Evolutionary conservation across 306 rosid genomes (phyloP).

Genomic region (Dalbergia oliveri): DNA sequence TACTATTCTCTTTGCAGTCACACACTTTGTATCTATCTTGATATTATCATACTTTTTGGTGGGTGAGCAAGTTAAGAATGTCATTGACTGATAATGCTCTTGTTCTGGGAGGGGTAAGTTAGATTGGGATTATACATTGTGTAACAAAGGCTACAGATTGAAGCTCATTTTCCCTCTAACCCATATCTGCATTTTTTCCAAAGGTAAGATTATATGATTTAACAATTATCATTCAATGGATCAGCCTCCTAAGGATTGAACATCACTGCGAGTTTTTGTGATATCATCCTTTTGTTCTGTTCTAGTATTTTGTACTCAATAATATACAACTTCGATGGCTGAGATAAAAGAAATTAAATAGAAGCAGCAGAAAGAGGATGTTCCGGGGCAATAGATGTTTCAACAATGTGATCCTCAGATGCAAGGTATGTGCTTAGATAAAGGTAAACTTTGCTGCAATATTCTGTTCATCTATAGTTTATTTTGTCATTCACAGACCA

Average conservation of each 20-base stretch:
- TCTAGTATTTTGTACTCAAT: constrained; percentile 39
- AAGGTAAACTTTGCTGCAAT: constrained; percentile 7
- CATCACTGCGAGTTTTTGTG: neutral
- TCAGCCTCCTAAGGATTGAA: neutral
- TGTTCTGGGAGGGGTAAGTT: no score
- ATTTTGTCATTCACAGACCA: constrained; percentile 68
- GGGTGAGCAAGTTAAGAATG: no score
- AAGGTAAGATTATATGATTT: no score
- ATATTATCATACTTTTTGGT: no score
- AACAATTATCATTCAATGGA: no score
- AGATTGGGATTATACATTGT: no score
- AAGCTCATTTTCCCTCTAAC: no score
- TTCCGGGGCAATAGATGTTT: constrained; percentile 70
- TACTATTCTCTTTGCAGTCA: no score
- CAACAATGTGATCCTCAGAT: constrained; percentile 75
- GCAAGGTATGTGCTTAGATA: constrained; percentile 59
- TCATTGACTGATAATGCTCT: no score
- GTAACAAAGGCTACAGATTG: no score
- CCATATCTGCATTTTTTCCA: no score
- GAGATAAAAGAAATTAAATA: constrained; percentile 94
- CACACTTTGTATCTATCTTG: no score
- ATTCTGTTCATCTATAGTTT: constrained; percentile 32
- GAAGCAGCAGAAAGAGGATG: constrained; percentile 84
- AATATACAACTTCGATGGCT: constrained; percentile 74
- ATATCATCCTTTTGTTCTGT: constrained; percentile 33